Conservation (phyloP, 768 basidiomycete genomes). For the Pulveroboletus sp. region DNA sequence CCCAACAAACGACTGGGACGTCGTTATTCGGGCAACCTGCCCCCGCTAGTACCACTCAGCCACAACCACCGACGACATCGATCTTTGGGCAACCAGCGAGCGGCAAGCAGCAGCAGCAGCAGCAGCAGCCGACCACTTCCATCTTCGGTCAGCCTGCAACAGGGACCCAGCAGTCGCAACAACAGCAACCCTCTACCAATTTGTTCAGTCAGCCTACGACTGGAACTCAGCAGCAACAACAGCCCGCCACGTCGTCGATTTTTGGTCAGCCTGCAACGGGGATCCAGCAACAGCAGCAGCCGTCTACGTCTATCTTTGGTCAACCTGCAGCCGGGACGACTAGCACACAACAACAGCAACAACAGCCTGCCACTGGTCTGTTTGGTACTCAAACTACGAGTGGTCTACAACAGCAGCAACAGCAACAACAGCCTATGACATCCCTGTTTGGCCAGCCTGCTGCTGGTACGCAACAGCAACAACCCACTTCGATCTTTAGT, state of each 20-base stretch:
- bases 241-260: constrained; percentile 3
- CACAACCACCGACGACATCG: constrained; percentile 8
- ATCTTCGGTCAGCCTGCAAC: no score
- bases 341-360: constrained; percentile 15
- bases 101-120: constrained; percentile 26
- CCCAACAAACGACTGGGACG: constrained; percentile 2
- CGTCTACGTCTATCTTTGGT: constrained; percentile 33
- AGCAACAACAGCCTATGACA: constrained; percentile 15
- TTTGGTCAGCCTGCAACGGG: constrained; percentile 29
- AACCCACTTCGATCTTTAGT: constrained; percentile 28
- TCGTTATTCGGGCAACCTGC: constrained; percentile 14
- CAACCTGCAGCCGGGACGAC: constrained; percentile 21
- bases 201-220: no score
- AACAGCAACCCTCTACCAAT: no score
- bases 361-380: constrained; percentile 18
- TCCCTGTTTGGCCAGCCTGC: constrained; percentile 29
- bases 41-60: constrained; percentile 4
- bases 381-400: constrained; percentile 22
- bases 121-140: constrained; percentile 14
- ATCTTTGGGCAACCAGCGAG: constrained; percentile 9
- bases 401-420: constrained; percentile 16
- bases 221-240: no score
- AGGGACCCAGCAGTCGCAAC: no score
- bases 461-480: constrained; percentile 33
- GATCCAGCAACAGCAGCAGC: constrained; percentile 2